Percentiles rank a stretch among this genome's conserved stretches.
These are phyloP conservation scores for Penicillium sp. DNA, from an alignment of 2,329 filamentous ascomycete species.

Conservation along the genomic window DNA sequence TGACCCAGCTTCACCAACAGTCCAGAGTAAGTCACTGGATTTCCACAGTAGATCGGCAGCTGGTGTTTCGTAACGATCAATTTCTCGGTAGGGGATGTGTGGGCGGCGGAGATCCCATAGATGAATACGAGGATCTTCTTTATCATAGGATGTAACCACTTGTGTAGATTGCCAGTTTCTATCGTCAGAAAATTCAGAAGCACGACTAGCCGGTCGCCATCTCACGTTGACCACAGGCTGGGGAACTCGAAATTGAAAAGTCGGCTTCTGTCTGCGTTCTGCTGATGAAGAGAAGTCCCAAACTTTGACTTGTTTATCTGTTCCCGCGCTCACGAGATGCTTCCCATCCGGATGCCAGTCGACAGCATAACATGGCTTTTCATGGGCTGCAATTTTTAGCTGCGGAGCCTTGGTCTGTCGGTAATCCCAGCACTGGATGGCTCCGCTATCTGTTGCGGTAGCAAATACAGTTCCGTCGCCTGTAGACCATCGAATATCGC, in stretches of 20 bases:
- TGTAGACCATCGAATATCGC: conserved; percentile 64
- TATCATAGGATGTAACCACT: conserved; percentile 59
- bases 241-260: conserved; percentile 56
- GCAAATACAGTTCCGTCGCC: conserved; percentile 60
- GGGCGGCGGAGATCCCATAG: conserved; percentile 63
- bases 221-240: conserved; percentile 60
- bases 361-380: conserved; percentile 57
- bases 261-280: conserved; percentile 56
- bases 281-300: conserved; percentile 60
- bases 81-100: conserved; percentile 58
- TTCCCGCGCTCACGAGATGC: conserved; percentile 59
- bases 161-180: conserved; percentile 59
- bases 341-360: conserved; percentile 67
- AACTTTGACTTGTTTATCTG: conserved; percentile 59
- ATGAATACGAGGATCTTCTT: conserved; percentile 58
- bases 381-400: conserved; percentile 59
- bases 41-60: conserved; percentile 62
- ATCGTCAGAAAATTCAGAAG: conserved; percentile 47
- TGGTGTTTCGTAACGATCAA: conserved; percentile 52
- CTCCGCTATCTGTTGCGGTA: conserved; percentile 61
- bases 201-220: conserved; percentile 60
- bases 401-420: conserved; percentile 54
- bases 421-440: conserved; percentile 62
- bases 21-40: conserved; percentile 62
- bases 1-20: conserved; percentile 57